Conservation (phyloP, 208 protist genomes). For the Trypanosoma melophagium region DNA sequence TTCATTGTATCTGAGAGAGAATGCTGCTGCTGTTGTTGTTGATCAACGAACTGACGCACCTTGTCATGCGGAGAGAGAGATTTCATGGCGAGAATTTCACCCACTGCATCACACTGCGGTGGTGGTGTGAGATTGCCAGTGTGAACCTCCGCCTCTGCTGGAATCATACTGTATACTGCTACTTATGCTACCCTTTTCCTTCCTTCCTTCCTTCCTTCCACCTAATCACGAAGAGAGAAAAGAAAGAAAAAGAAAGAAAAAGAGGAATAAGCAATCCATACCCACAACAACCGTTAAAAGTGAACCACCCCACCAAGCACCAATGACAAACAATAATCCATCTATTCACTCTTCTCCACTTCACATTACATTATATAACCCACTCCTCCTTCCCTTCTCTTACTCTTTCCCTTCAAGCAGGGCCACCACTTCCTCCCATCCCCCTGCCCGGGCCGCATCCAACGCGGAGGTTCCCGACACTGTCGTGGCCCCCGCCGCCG, state of each 20-base stretch:
- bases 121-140: background rate
- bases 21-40: constrained; percentile 5
- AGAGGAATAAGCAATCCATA: background rate
- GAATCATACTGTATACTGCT: background rate
- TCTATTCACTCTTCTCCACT: no score
- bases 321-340: background rate
- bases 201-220: background rate
- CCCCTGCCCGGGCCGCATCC: constrained; percentile 49
- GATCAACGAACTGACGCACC: constrained; percentile 21
- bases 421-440: constrained; percentile 31
- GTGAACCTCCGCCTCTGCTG: background rate
- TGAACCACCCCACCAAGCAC: no score
- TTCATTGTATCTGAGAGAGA: background rate
- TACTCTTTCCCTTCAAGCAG: constrained; percentile 28
- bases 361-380: no score
- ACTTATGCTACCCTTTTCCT: background rate
- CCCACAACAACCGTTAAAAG: no score
- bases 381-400: background rate
- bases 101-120: background rate
- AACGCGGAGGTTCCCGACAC: constrained; percentile 57
- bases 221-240: constrained; percentile 1
- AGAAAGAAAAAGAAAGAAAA: constrained; percentile 5
- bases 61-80: constrained; percentile 23
- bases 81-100: constrained; percentile 15
- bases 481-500: constrained; percentile 51